Evolutionary conservation across 257 asterid species (phyloP).

Genomic region (Vinca minor): DNA sequence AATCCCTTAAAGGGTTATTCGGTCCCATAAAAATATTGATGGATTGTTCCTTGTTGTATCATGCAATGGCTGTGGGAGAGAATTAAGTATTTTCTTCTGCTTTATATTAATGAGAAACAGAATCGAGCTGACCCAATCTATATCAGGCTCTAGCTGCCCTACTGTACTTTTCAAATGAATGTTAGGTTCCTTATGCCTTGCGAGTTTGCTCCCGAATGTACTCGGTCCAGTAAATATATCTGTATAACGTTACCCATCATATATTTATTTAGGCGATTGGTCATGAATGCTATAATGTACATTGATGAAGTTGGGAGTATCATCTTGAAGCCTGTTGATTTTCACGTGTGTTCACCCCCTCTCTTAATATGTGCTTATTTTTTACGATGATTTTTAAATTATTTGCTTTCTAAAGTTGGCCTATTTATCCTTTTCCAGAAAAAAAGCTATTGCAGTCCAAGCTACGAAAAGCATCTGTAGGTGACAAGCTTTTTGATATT

Average conservation of each 20-base stretch:
- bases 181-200: not conserved
- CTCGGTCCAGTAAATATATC: not conserved
- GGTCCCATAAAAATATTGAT: not conserved
- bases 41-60: not conserved
- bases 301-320: no score
- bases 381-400: no score
- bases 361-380: no score
- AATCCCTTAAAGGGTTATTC: not conserved
- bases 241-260: not conserved
- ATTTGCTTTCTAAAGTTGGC: constrained; percentile 18
- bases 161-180: not conserved
- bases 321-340: no score
- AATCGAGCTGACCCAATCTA: not conserved
- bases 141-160: not conserved
- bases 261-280: not conserved
- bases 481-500: constrained; percentile 46
- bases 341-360: no score
- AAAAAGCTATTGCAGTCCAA: constrained; percentile 77
- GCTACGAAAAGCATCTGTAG: constrained; percentile 64
- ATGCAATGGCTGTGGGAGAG: not conserved
- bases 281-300: not conserved
- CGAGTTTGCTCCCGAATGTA: not conserved
- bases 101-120: not conserved
- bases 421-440: no score
- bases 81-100: not conserved